Percentiles rank a stretch among this genome's conserved stretches.
Conservation (phyloP, 169 alveolate genomes). For the Pseudocohnilembus persalinus region DNA sequence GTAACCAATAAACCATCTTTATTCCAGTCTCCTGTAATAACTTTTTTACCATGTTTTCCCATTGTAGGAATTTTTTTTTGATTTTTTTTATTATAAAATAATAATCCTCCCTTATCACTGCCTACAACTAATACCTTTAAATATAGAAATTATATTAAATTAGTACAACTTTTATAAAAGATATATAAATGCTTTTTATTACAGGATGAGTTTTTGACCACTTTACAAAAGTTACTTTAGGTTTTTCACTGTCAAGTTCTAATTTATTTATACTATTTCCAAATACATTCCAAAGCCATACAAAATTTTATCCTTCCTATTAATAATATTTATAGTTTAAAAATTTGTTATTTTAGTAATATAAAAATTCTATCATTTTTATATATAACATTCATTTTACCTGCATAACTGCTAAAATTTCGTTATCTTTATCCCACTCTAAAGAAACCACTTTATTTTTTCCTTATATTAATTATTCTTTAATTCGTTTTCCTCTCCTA, state of each 20-base stretch:
- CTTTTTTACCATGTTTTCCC: conserved; percentile 83
- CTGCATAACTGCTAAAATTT: conserved; percentile 76
- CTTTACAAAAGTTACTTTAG: conserved; percentile 70
- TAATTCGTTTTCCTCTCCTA: conserved; percentile 80
- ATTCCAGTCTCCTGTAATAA: conserved; percentile 85
- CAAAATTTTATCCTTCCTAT: conserved; percentile 52
- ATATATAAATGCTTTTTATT: no score
- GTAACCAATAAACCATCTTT: conserved; percentile 72
- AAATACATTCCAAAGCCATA: conserved; percentile 62
- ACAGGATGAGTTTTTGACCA: conserved; percentile 80
- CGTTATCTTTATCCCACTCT: conserved; percentile 87
- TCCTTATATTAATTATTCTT: conserved; percentile 63
- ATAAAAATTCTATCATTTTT: neutral
- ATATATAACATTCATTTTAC: conserved; percentile 37
- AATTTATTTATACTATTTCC: conserved; percentile 39
- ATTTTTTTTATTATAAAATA: conserved; percentile 80
- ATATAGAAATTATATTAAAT: no score
- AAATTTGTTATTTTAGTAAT: conserved; percentile 21
- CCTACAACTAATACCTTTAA: conserved; percentile 72
- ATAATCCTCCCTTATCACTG: conserved; percentile 84
- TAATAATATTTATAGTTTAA: neutral
- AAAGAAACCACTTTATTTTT: conserved; percentile 67
- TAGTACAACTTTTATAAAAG: no score
- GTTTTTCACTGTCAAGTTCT: conserved; percentile 64
- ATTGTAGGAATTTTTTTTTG: conserved; percentile 79